Conservation (phyloP, 129 eudicot species). For the Arctium lappa region DNA sequence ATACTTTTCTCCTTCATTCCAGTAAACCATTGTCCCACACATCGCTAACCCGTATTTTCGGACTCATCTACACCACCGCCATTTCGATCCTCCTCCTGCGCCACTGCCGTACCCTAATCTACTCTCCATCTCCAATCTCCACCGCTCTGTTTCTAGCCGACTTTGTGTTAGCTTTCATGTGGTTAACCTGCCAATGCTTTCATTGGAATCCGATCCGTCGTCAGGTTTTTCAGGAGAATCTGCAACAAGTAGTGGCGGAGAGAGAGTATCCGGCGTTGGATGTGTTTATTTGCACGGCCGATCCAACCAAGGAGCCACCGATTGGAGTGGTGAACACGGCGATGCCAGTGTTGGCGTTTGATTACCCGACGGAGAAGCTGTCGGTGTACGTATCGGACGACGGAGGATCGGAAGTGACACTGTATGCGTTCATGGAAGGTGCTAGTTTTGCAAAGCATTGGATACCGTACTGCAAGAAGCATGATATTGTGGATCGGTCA, state of each 20-base stretch:
- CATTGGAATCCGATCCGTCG: conserved; percentile 43
- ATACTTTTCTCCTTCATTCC: neutral
- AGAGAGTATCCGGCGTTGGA: conserved; percentile 48
- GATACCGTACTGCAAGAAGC: conserved; percentile 43
- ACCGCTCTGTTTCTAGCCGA: conserved; percentile 41
- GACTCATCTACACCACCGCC: conserved; percentile 26
- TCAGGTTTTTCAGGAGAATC: conserved; percentile 39
- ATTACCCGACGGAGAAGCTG: conserved; percentile 47
- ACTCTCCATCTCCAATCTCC: conserved; percentile 20
- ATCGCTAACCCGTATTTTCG: conserved; percentile 43
- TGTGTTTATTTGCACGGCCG: conserved; percentile 68
- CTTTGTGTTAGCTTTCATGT: conserved; percentile 44
- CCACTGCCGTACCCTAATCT: conserved; percentile 21
- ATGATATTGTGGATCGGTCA: conserved; percentile 30
- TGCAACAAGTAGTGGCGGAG: conserved; percentile 12
- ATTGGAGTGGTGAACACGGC: conserved; percentile 52
- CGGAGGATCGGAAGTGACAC: conserved; percentile 44
- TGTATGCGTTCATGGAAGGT: conserved; percentile 48
- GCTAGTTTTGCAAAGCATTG: conserved; percentile 45
- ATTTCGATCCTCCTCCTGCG: conserved; percentile 28
- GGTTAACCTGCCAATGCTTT: conserved; percentile 37
- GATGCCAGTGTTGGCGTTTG: conserved; percentile 51
- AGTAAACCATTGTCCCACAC: conserved; percentile 6
- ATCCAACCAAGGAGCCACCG: conserved; percentile 68
- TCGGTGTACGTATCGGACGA: conserved; percentile 52